Evolutionary conservation across 2,329 filamentous ascomycete species (phyloP).

Genomic region (Epichloe scottii): DNA sequence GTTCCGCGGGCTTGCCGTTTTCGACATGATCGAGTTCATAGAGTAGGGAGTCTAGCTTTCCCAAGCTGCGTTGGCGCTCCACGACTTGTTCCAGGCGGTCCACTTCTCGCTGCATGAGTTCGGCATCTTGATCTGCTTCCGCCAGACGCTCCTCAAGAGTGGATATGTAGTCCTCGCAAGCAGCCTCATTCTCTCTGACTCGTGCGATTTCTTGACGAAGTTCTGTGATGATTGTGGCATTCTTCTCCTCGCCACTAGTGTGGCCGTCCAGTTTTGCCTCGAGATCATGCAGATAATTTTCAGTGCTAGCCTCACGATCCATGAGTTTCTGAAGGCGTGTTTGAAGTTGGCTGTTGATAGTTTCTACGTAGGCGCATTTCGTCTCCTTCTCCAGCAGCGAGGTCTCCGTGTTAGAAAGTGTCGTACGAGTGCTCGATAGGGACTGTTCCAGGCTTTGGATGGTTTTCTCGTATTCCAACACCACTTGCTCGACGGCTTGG

Average conservation of each 20-base stretch:
- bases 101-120: conserved; percentile 94
- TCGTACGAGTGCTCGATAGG: conserved; percentile 74
- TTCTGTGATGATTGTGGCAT: conserved; percentile 70
- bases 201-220: conserved; percentile 84
- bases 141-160: conserved; percentile 90
- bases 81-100: conserved; percentile 89
- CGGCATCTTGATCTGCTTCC: conserved; percentile 89
- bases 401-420: conserved; percentile 74
- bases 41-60: conserved; percentile 84
- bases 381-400: conserved; percentile 84
- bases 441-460: conserved; percentile 90
- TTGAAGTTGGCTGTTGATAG: conserved; percentile 81
- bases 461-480: conserved; percentile 96
- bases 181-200: conserved; percentile 77
- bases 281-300: conserved; percentile 83
- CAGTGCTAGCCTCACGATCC: conserved; percentile 83
- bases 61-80: conserved; percentile 86
- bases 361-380: conserved; percentile 85
- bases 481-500: conserved; percentile 88
- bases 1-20: conserved; percentile 33
- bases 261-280: conserved; percentile 85
- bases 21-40: conserved; percentile 78
- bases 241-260: conserved; percentile 85
- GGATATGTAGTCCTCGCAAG: conserved; percentile 92
- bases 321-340: conserved; percentile 81